Percentiles rank a stretch among this genome's conserved stretches.
These are phyloP conservation scores for Viola pubescens DNA, from an alignment of 441 rosid genomes.

Conservation along the genomic window DNA sequence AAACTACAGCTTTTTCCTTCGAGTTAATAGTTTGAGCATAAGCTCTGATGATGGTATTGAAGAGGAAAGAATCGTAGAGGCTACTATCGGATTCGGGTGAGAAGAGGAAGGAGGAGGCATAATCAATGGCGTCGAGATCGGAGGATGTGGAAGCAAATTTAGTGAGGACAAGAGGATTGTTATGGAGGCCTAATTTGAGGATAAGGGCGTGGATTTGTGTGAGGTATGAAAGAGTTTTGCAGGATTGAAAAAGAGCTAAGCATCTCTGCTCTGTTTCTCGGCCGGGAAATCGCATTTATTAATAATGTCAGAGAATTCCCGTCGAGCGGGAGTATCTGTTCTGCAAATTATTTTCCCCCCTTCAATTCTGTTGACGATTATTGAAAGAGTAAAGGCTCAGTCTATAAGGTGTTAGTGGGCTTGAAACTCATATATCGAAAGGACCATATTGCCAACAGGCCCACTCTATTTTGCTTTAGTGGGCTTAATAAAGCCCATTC, in stretches of 20 bases:
- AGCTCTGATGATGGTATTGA: slow-evolving; percentile 37
- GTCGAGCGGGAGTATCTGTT: too few relatives aligned
- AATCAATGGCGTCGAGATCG: slow-evolving; percentile 25
- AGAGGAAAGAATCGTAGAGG: slow-evolving; percentile 41
- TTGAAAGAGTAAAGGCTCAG: too few relatives aligned
- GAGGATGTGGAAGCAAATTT: slow-evolving; percentile 40
- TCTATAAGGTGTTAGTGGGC: too few relatives aligned
- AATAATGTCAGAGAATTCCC: too few relatives aligned
- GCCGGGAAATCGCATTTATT: too few relatives aligned
- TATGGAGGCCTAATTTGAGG: slow-evolving; percentile 36
- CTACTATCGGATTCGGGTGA: slow-evolving; percentile 30
- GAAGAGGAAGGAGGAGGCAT: slow-evolving; percentile 35
- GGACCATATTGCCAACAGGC: too few relatives aligned
- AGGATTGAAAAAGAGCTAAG: slow-evolving; percentile 30
- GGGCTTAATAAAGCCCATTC: too few relatives aligned
- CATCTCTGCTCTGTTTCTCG: slow-evolving; percentile 36
- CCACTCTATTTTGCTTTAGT: too few relatives aligned
- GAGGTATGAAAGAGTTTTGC: slow-evolving; percentile 26
- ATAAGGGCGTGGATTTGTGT: slow-evolving; percentile 32
- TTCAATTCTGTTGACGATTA: too few relatives aligned
- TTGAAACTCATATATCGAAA: too few relatives aligned
- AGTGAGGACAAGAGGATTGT: slow-evolving; percentile 41
- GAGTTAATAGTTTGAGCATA: slow-evolving; percentile 31
- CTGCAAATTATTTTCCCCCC: too few relatives aligned
- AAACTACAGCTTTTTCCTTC: slow-evolving; percentile 25